Percentiles rank a stretch among this genome's conserved stretches.
phyloP scores from a whole-genome alignment of 2,329 filamentous ascomycete genomes.

The Aspergillus caelatus region DNA sequence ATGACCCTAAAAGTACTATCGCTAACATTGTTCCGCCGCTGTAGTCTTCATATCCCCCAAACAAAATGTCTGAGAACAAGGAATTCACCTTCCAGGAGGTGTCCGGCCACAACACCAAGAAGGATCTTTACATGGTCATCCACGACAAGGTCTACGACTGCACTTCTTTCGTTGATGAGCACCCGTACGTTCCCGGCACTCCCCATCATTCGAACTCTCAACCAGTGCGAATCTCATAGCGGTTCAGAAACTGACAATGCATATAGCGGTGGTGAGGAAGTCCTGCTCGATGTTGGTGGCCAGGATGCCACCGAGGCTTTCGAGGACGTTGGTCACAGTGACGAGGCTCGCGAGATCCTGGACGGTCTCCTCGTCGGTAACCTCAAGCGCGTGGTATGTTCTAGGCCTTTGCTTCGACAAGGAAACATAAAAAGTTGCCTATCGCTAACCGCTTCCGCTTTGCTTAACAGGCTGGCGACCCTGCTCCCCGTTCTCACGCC shows the following conservation, averaged over 20 bases:
- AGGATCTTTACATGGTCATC: conserved; percentile 85
- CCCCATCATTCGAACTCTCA: background rate
- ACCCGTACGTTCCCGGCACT: conserved; percentile 66
- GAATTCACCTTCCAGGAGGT: conserved; percentile 78
- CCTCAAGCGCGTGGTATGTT: conserved; percentile 77
- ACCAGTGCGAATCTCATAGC: background rate
- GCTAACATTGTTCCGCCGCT: background rate
- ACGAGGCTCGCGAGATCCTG: conserved; percentile 95
- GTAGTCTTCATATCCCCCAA: conserved; percentile 15
- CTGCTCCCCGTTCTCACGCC: conserved; percentile 65
- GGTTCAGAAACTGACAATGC: conserved; percentile 5
- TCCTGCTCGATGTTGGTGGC: conserved; percentile 91
- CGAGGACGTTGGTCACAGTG: conserved; percentile 98
- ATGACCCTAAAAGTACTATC: no score
- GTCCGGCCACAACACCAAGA: conserved; percentile 86
- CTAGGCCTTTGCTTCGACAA: conserved; percentile 5
- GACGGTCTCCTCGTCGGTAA: conserved; percentile 72
- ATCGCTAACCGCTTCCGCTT: background rate
- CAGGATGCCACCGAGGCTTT: conserved; percentile 98
- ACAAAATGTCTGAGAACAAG: conserved; percentile 58
- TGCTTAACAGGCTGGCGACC: conserved; percentile 67
- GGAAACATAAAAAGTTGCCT: background rate
- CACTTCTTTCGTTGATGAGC: conserved; percentile 91
- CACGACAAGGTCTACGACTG: conserved; percentile 96
- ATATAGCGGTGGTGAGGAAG: conserved; percentile 91